These are phyloP conservation scores for Teunomyces pallodes DNA, from an alignment of 805 yeast genomes.

Conservation along the genomic window DNA sequence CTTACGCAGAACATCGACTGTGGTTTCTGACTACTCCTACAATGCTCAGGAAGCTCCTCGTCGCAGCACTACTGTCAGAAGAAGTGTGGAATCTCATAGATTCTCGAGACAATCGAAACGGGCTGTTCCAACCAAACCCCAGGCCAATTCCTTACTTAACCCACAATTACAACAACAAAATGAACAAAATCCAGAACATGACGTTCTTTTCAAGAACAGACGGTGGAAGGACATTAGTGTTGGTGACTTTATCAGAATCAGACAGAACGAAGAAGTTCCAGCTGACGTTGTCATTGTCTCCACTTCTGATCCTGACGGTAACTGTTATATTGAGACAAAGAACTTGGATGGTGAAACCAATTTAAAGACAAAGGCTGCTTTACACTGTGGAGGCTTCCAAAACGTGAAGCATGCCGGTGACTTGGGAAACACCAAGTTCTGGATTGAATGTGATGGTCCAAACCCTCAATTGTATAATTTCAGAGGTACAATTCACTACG, in stretches of 20 bases:
- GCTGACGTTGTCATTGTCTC: slow-evolving; percentile 68
- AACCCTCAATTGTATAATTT: slow-evolving; percentile 60
- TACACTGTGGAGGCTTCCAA: slow-evolving; percentile 49
- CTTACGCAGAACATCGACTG: slow-evolving; percentile 37
- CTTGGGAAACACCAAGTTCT: slow-evolving; percentile 54
- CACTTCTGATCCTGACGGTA: slow-evolving; percentile 65
- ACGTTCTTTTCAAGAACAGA: slow-evolving; percentile 17
- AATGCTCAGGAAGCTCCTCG: slow-evolving; percentile 9
- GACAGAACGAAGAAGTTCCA: slow-evolving; percentile 76
- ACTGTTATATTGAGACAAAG: slow-evolving; percentile 76
- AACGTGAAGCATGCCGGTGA: slow-evolving; percentile 55
- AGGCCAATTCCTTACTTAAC: slow-evolving; percentile 20
- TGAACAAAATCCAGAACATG: slow-evolving; percentile 1
- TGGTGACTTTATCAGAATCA: slow-evolving; percentile 70
- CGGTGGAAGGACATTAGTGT: slow-evolving; percentile 69
- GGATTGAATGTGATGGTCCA: slow-evolving; percentile 74
- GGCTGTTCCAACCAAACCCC: slow-evolving; percentile 7
- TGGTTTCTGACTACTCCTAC: slow-evolving; percentile 31
- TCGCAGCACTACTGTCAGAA: slow-evolving; percentile 1
- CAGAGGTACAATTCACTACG: slow-evolving; percentile 63
- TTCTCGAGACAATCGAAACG: slow-evolving; percentile 3
- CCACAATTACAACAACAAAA: slow-evolving; percentile 16
- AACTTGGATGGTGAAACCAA: slow-evolving; percentile 65
- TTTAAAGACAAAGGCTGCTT: slow-evolving; percentile 50
- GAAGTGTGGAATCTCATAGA: slow-evolving; percentile 1